Percentiles rank a stretch among this genome's conserved stretches.
Evolutionary conservation across 2,329 filamentous ascomycete species (phyloP).

Genomic region (Trichoderma oligosporum): DNA sequence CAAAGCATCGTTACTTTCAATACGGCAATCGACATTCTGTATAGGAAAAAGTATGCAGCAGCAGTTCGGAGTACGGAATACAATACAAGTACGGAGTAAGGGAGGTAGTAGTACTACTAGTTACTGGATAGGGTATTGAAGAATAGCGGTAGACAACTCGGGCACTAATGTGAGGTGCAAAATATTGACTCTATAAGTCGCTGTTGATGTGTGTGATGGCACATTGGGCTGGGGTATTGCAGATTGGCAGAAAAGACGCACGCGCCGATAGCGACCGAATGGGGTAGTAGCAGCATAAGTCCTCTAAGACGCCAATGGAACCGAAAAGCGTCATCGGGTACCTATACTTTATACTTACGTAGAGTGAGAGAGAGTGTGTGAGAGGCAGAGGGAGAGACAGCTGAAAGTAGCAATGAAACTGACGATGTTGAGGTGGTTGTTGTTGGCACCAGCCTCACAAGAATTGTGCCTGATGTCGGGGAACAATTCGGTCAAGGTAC

Average conservation of each 20-base stretch:
- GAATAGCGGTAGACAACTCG: not conserved
- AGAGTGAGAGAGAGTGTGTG: not conserved
- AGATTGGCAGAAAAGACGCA: not conserved
- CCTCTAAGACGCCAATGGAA: not conserved
- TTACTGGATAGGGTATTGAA: too few relatives aligned
- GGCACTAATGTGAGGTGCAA: too few relatives aligned
- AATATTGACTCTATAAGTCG: not conserved
- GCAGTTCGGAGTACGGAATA: too few relatives aligned
- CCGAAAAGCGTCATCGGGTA: not conserved
- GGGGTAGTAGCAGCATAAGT: not conserved
- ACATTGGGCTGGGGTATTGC: not conserved
- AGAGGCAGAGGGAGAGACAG: constrained; percentile 1
- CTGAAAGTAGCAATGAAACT: not conserved
- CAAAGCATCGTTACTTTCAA: not conserved
- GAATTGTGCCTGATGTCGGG: not conserved
- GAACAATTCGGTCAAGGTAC: too few relatives aligned
- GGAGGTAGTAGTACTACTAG: too few relatives aligned
- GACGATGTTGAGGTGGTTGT: constrained; percentile 1
- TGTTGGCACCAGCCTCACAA: not conserved
- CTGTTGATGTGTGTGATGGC: too few relatives aligned
- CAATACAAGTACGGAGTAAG: too few relatives aligned
- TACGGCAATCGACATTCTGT: too few relatives aligned
- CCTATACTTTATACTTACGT: too few relatives aligned
- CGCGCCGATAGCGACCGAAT: constrained; percentile 13
- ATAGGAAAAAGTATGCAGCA: too few relatives aligned